phyloP scores from a whole-genome alignment of 768 basidiomycete species.

The Baorangia bicolor region DNA sequence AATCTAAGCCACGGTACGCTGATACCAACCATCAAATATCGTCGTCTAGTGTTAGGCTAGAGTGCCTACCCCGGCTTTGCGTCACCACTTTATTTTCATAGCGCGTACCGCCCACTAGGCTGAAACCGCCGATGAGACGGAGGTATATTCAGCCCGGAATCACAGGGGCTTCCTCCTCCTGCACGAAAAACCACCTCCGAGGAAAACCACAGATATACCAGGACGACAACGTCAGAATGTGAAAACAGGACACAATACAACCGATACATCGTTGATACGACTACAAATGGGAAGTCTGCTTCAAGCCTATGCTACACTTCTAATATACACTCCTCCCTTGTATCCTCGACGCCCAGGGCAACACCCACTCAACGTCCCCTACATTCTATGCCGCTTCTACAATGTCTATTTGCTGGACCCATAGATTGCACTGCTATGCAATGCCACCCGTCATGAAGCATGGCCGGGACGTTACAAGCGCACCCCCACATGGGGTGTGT shows the following conservation, averaged over 20 bases:
- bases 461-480: neutral
- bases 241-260: neutral
- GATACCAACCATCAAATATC: neutral
- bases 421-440: neutral
- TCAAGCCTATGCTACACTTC: neutral
- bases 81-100: neutral
- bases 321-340: too few species aligned
- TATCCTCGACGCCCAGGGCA: neutral
- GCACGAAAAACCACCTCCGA: neutral
- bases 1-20: neutral
- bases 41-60: neutral
- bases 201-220: neutral
- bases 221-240: neutral
- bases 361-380: neutral
- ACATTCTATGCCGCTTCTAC: neutral
- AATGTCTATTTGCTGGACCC: neutral
- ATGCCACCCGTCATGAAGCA: neutral
- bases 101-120: neutral
- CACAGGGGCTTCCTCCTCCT: too few species aligned
- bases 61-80: neutral
- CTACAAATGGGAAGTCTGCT: neutral
- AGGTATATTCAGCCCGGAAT: neutral
- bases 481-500: neutral
- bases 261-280: neutral
- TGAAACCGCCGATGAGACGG: neutral